Percentiles rank a stretch among this genome's conserved stretches.
Evolutionary conservation across 441 rosid species (phyloP).

Genomic region (Adansonia madagascariensis): DNA sequence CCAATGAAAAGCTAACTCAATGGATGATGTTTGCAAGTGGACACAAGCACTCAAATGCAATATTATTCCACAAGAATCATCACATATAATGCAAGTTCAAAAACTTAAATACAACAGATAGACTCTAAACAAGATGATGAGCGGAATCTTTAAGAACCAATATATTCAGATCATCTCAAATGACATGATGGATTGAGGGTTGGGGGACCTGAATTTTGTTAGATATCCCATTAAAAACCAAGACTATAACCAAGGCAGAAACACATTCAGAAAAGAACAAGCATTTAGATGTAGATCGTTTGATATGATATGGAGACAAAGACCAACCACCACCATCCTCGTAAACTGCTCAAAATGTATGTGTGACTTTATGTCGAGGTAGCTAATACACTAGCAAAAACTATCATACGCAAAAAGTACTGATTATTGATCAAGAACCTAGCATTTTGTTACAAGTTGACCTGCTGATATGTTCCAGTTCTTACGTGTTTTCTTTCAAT

Average conservation of each 20-base stretch:
- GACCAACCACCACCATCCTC: not conserved
- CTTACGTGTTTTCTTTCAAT: not conserved
- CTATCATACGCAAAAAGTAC: not conserved
- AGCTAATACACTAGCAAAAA: not conserved
- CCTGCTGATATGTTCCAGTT: not conserved
- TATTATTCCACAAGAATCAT: not conserved
- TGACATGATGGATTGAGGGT: not conserved
- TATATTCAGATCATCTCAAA: no score
- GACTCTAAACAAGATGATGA: not conserved
- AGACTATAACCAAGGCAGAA: conserved; percentile 2
- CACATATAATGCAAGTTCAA: not conserved
- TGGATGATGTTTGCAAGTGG: not conserved
- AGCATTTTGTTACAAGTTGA: not conserved
- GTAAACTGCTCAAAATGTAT: not conserved
- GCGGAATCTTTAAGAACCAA: no score
- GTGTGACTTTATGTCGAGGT: not conserved
- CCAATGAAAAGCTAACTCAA: not conserved
- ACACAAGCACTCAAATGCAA: not conserved
- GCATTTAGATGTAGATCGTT: not conserved
- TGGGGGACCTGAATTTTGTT: not conserved
- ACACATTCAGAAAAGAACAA: not conserved
- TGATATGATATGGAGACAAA: not conserved
- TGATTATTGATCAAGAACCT: not conserved
- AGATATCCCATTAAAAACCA: not conserved
- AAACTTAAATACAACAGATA: not conserved